Percentiles rank a stretch among this genome's conserved stretches.
phyloP scores from a whole-genome alignment of 768 basidiomycete species.

The Mycena haematopus region DNA sequence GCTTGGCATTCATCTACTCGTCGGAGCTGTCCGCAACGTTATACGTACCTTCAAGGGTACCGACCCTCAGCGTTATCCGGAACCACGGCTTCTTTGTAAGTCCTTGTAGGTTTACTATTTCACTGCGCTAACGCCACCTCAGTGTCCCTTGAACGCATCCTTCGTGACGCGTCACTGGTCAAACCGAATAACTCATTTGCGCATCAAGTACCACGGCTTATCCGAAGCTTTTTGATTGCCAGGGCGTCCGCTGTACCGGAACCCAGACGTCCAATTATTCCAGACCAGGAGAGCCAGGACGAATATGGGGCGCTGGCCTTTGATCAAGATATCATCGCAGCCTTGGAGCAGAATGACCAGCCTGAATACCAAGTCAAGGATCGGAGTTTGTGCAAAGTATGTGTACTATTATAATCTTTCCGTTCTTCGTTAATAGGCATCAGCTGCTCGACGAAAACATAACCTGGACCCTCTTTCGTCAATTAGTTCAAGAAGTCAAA shows the following conservation, averaged over 20 bases:
- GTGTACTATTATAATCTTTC: conserved; percentile 19
- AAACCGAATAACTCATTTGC: conserved; percentile 34
- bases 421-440: conserved; percentile 5
- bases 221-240: conserved; percentile 67
- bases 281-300: conserved; percentile 76
- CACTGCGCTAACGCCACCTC: background rate
- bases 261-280: conserved; percentile 39
- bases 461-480: conserved; percentile 59
- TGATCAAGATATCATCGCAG: conserved; percentile 57
- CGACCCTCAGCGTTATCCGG: conserved; percentile 54
- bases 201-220: conserved; percentile 60
- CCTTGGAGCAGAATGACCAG: conserved; percentile 24
- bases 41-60: conserved; percentile 12
- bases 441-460: conserved; percentile 59
- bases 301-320: conserved; percentile 60
- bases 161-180: conserved; percentile 9
- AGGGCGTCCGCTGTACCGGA: conserved; percentile 56
- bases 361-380: conserved; percentile 51
- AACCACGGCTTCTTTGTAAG: conserved; percentile 61
- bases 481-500: conserved; percentile 10
- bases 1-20: conserved; percentile 16
- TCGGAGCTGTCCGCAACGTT: conserved; percentile 15
- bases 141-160: conserved; percentile 25
- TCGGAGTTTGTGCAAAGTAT: conserved; percentile 55
- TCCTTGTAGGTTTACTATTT: background rate